A percentile compares a stretch with the other conserved stretches of the same genome.
Conservation (phyloP, 2,329 filamentous ascomycete species). For the Verticillium albo-atrum region DNA sequence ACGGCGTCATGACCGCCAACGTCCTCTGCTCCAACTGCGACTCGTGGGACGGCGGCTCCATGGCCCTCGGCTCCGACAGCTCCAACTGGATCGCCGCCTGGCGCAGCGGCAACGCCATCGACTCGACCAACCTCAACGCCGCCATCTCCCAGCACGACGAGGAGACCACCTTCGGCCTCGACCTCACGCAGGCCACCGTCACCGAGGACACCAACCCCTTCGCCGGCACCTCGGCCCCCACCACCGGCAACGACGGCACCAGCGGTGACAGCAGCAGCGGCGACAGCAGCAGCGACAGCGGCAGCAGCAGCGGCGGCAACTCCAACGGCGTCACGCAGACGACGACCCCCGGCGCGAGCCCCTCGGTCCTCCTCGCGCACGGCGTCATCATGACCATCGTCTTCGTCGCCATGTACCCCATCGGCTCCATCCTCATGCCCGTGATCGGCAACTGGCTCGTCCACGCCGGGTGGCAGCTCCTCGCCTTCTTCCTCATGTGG, state of each 20-base stretch:
- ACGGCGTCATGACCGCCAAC: slow-evolving; percentile 55
- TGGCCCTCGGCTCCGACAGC: slow-evolving; percentile 34
- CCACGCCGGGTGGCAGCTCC: slow-evolving; percentile 52
- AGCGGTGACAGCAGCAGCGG: slow-evolving; percentile 8
- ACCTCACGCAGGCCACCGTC: slow-evolving; percentile 43
- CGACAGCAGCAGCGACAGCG: slow-evolving; percentile 3
- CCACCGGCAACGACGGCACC: slow-evolving; percentile 8
- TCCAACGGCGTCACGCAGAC: background rate
- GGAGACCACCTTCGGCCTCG: slow-evolving; percentile 37
- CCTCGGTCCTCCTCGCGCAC: slow-evolving; percentile 37
- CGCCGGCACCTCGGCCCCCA: slow-evolving; percentile 14
- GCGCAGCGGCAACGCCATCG: slow-evolving; percentile 40
- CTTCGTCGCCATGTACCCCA: slow-evolving; percentile 54
- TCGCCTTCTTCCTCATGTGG: slow-evolving; percentile 55
- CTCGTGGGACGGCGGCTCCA: slow-evolving; percentile 35
- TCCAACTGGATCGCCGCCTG: slow-evolving; percentile 52
- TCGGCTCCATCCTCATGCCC: slow-evolving; percentile 58
- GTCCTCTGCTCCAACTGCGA: slow-evolving; percentile 50
- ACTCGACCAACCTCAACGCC: slow-evolving; percentile 33
- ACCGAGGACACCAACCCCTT: slow-evolving; percentile 50
- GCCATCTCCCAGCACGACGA: slow-evolving; percentile 42
- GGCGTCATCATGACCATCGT: slow-evolving; percentile 58
- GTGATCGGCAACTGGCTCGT: slow-evolving; percentile 51
- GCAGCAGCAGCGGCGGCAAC: slow-evolving; percentile 6
- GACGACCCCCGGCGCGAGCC: slow-evolving; percentile 6